Evolutionary conservation across 2,329 filamentous ascomycete genomes (phyloP), one percentile per base, ranked within the genome.

Genomic region (Penicillium oxalicum): DNA sequence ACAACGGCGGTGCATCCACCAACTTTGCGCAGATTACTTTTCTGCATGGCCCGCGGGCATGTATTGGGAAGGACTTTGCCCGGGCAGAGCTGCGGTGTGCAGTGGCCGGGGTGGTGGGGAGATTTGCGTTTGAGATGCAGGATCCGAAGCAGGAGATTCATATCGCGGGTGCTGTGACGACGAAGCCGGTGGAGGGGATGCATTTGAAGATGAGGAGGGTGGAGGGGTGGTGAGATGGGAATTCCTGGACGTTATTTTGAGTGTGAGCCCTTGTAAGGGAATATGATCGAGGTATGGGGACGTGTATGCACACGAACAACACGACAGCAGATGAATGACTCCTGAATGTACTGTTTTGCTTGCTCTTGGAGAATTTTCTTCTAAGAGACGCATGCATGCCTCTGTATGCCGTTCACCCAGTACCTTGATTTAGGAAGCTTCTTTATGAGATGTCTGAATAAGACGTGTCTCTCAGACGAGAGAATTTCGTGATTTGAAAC

Each of bases 1-100:
- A 80, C 47, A 81, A 79, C 27, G 69, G 69, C 2, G 68, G 69
- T 0, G 66, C 69, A 2, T 56, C 58, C 12, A 70, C 62, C 0
- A 70, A 70, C 40, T 71, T 62, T 38, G 66, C 66, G 1, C 63
- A 67, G 48, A 67, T 71, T 32, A 70, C 67, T 0, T 73, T 70
- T 51, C 48, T 69, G 48, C 70, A 70, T 53, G 70, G 68, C 0
- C 69, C 64, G 50, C 54, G 66, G 12, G 56, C 56, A 24, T 71
- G 65, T 48, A 70, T 69, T 52, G 69, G 68, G n/a, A 67, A 71
- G 50, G 69, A 69, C 12, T 74, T 74, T 62, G 70, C 71, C 5
- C 56, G 65, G 6, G 65, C 71, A 0, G 71, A 74, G 55, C 48
- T 74, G 48, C 54, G 65, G 26, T 70, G 66, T 57, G 60, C 67